A percentile compares a stretch with the other conserved stretches of the same genome.
These are phyloP conservation scores for Hypoxylon sp. DNA, from an alignment of 2,329 filamentous ascomycete species.

Conservation along the genomic window DNA sequence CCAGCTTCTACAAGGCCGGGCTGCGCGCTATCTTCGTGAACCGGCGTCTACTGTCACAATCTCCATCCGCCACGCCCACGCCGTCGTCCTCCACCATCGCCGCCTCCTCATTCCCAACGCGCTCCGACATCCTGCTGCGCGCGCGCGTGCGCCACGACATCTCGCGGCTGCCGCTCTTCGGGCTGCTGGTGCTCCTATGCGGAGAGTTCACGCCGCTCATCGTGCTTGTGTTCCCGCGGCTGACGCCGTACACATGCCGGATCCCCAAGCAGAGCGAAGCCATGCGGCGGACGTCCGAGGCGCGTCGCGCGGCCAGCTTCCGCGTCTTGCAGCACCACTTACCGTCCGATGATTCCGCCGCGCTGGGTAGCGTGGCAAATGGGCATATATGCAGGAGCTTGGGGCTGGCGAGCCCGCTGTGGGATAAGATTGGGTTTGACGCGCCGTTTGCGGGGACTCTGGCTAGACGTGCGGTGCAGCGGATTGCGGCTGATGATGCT, in stretches of 20 bases:
- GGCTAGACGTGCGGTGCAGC: conserved; percentile 70
- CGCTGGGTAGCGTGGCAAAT: conserved; percentile 16
- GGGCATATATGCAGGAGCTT: conserved; percentile 52
- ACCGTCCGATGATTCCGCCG: conserved; percentile 45
- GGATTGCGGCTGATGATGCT: conserved; percentile 79
- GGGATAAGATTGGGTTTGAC: conserved; percentile 66
- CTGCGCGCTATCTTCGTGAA: conserved; percentile 82
- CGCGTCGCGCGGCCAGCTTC: conserved; percentile 66
- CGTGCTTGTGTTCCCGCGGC: conserved; percentile 76
- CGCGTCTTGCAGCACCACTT: conserved; percentile 56
- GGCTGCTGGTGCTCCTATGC: conserved; percentile 79
- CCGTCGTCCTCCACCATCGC: conserved; percentile 60
- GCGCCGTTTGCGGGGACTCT: conserved; percentile 69
- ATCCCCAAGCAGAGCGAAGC: conserved; percentile 81
- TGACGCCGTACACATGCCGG: conserved; percentile 86
- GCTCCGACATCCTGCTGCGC: conserved; percentile 80
- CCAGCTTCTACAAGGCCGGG: conserved; percentile 89
- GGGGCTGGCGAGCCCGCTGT: conserved; percentile 61
- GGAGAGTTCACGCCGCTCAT: conserved; percentile 90
- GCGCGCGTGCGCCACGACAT: conserved; percentile 79
- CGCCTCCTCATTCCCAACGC: conserved; percentile 62
- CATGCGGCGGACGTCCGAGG: conserved; percentile 67
- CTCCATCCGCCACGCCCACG: conserved; percentile 55
- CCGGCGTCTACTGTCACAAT: conserved; percentile 64
- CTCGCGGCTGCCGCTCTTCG: conserved; percentile 84